Percentiles rank a stretch among this genome's conserved stretches.
Evolutionary conservation across 805 yeast species (phyloP).

Genomic region (Alloascoidea hylecoeti): DNA sequence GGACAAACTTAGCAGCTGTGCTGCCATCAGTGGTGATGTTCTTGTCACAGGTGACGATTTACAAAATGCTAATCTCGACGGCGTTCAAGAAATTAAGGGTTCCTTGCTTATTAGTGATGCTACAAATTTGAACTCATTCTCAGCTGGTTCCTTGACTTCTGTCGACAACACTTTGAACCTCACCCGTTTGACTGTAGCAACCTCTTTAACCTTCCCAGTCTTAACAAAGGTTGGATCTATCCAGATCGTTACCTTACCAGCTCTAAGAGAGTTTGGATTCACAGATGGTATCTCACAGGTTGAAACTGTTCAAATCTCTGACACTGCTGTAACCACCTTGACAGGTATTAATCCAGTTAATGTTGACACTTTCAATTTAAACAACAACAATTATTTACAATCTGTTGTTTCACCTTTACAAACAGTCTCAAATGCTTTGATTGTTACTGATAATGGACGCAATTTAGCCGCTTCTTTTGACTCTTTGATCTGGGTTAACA

Average conservation of each 20-base stretch:
- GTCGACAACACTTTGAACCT: conserved; percentile 62
- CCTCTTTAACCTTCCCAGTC: conserved; percentile 59
- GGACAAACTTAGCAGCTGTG: conserved; percentile 60
- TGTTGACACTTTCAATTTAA: conserved; percentile 38
- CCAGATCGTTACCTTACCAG: conserved; percentile 75
- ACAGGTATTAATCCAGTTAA: conserved; percentile 21
- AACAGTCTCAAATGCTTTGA: neutral
- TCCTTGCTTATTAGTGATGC: conserved; percentile 55
- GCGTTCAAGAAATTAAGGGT: conserved; percentile 70
- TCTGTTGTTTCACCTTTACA: neutral
- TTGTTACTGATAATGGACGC: neutral
- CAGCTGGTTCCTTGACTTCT: conserved; percentile 68
- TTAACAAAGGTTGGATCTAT: conserved; percentile 75
- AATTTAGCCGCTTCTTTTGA: conserved; percentile 16
- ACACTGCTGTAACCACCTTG: conserved; percentile 23
- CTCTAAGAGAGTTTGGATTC: conserved; percentile 58
- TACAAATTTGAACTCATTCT: conserved; percentile 41
- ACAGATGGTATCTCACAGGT: conserved; percentile 59
- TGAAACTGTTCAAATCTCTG: conserved; percentile 38
- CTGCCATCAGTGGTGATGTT: conserved; percentile 70
- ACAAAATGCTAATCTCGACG: conserved; percentile 41
- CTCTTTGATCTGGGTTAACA: conserved; percentile 70
- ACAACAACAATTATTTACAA: conserved; percentile 74
- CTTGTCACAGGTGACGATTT: conserved; percentile 47
- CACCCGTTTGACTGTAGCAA: conserved; percentile 48